phyloP scores from a whole-genome alignment of 176 grass and related monocot genomes.

The Olyra latifolia region DNA sequence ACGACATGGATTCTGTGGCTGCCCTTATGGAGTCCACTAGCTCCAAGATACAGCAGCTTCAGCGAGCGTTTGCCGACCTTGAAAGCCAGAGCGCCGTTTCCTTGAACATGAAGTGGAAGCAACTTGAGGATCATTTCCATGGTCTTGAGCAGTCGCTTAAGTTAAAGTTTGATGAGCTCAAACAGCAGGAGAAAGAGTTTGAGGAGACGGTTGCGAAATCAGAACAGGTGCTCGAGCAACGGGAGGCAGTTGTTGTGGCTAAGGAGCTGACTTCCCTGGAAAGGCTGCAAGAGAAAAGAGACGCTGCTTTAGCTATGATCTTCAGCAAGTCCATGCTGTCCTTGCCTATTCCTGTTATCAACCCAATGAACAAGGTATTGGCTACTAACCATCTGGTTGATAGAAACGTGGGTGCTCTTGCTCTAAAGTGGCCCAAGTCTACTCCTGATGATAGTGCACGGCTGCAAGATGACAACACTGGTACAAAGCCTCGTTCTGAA shows the following conservation, averaged over 20 bases:
- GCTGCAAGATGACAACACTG: constrained; percentile 34
- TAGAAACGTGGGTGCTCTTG: neutral
- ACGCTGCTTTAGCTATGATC: constrained; percentile 64
- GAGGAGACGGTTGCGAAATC: constrained; percentile 42
- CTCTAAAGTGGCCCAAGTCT: constrained; percentile 50
- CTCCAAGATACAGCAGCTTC: constrained; percentile 71
- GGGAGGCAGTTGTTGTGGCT: constrained; percentile 59
- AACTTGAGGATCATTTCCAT: constrained; percentile 88
- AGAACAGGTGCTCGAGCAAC: constrained; percentile 55
- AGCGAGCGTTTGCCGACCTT: constrained; percentile 70
- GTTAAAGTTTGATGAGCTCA: constrained; percentile 60
- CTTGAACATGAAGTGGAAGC: constrained; percentile 89
- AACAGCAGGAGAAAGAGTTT: constrained; percentile 71
- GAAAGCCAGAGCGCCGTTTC: constrained; percentile 63
- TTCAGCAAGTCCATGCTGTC: constrained; percentile 57
- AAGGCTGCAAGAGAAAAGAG: constrained; percentile 68
- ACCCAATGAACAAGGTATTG: constrained; percentile 24
- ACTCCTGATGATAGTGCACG: constrained; percentile 4
- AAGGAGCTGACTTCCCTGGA: constrained; percentile 83
- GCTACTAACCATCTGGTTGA: neutral
- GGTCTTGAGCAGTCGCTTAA: constrained; percentile 79
- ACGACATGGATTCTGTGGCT: constrained; percentile 48
- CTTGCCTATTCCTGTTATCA: constrained; percentile 26
- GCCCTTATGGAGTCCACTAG: constrained; percentile 76
- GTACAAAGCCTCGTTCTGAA: constrained; percentile 41